Conservation (phyloP, 1,284 basidiomycete genomes). For the Peniophora sp. region DNA sequence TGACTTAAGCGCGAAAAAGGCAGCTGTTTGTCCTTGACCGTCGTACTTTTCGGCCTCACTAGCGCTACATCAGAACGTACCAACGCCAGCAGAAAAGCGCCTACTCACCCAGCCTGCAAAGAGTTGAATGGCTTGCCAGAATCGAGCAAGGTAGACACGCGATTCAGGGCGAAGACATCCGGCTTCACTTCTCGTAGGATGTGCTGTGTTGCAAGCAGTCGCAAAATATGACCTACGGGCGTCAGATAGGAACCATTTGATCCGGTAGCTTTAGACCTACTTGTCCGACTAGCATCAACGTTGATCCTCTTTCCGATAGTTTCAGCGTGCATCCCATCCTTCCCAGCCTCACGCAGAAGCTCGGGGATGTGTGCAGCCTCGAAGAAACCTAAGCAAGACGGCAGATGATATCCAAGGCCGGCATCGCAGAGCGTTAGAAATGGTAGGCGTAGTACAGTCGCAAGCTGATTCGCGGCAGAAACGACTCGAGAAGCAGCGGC, state of each 20-base stretch:
- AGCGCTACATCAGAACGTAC: background rate
- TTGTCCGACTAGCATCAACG: slow-evolving; percentile 41
- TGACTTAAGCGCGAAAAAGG: slow-evolving; percentile 59
- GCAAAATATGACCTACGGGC: slow-evolving; percentile 50
- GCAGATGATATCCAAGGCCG: slow-evolving; percentile 59
- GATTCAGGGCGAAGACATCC: slow-evolving; percentile 60
- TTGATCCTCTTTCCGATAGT: slow-evolving; percentile 37
- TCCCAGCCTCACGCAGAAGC: slow-evolving; percentile 53
- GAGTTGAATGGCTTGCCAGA: slow-evolving; percentile 43
- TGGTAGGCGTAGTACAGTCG: slow-evolving; percentile 53
- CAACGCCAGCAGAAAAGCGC: slow-evolving; percentile 17
- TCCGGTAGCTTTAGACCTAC: slow-evolving; percentile 22
- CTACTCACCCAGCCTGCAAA: slow-evolving; percentile 22
- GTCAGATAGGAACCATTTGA: background rate
- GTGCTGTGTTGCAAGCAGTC: slow-evolving; percentile 67
- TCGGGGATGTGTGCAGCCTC: slow-evolving; percentile 62
- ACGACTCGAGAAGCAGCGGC: slow-evolving; percentile 55
- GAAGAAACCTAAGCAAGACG: slow-evolving; percentile 59
- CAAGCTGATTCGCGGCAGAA: slow-evolving; percentile 59
- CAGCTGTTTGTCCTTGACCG: slow-evolving; percentile 53
- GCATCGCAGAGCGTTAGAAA: slow-evolving; percentile 63
- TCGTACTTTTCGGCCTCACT: slow-evolving; percentile 55
- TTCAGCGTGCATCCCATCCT: slow-evolving; percentile 46
- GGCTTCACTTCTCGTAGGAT: slow-evolving; percentile 55
- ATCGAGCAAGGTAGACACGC: slow-evolving; percentile 58